Conservation (phyloP, 192 early-diverging fungal species). For the Phycomyces nitens region DNA sequence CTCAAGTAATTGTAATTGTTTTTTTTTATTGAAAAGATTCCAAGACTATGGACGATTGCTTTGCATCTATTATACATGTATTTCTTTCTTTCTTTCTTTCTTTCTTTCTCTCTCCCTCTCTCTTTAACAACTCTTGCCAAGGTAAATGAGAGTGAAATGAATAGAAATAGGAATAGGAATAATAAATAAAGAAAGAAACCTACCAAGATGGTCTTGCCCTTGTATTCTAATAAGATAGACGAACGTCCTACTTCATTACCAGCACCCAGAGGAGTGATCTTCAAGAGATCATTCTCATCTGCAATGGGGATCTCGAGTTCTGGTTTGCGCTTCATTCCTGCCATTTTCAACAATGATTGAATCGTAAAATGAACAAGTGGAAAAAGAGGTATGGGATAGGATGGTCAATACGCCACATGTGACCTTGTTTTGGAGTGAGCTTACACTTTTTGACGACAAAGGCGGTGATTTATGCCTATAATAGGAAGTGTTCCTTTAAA, state of each 20-base stretch:
- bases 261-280: slow-evolving; percentile 92
- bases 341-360: slow-evolving; percentile 7
- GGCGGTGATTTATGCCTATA: too few species aligned
- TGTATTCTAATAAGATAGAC: slow-evolving; percentile 90
- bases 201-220: slow-evolving; percentile 93
- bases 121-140: too few species aligned
- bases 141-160: too few species aligned
- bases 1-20: neutral
- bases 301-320: slow-evolving; percentile 53
- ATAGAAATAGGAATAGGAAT: neutral
- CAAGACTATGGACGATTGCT: too few species aligned
- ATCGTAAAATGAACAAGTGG: too few species aligned
- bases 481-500: too few species aligned
- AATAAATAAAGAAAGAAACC: slow-evolving; percentile 5
- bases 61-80: neutral
- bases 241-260: slow-evolving; percentile 96
- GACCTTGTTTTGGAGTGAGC: too few species aligned
- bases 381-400: too few species aligned
- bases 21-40: too few species aligned
- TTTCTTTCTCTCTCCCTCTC: too few species aligned
- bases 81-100: neutral
- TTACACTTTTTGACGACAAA: too few species aligned
- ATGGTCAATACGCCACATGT: too few species aligned
- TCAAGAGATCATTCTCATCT: slow-evolving; percentile 78
- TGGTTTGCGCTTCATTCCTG: slow-evolving; percentile 36